Evolutionary conservation across 495 filamentous ascomycete genomes (phyloP), one percentile per base, ranked within the genome.

Genomic region (Penicillium malachiteum): DNA sequence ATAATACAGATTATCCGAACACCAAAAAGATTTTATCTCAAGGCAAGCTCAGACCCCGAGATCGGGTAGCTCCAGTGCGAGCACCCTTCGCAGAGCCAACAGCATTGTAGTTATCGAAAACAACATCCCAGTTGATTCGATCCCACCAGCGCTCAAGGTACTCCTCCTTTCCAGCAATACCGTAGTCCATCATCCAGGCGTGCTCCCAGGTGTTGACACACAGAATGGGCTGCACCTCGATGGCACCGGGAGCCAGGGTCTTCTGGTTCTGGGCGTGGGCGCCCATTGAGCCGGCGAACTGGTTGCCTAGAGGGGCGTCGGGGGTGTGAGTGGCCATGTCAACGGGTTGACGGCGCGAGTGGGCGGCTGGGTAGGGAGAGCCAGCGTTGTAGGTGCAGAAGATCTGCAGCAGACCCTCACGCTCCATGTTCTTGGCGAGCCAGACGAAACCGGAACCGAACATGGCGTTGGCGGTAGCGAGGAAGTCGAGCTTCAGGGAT

Each of bases 181-280:
- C 91, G 64, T 86, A 96, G 67, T 97, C 91, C 55, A 79, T 80
- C 70, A 97, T 72, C 85, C 89, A 98, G 2, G 86, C 88, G 71
- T 98, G 94, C 77, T 97, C 87, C 94, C 94, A 98, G 26, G 91
- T 96, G 70, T 94, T 97, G 43, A 97, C 80, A 63, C 92, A 96
- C 54, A 97, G 74, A 56, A 97, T 73, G 5, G 93, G 91, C 50
- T 83, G 73, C 14, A 92, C 62, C 50, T 89, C 81, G 38, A 82
- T 72, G 10, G 89, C 91, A 6, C 91, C 88, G 14, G 86, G 87
- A 12, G 85, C 81, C 55, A 81, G 62, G 56, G 63, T 75, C 63
- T 68, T 75, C 43, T 75, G 67, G 56, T 73, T 76, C 35, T 62
- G 56, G 7, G 74, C 69, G 60, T 74, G 66, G 13, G 68, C 63